Evolutionary conservation across 164 flowering plant species (phyloP), one percentile per base, ranked within the genome.

Genomic region (Kingdonia uniflora): DNA sequence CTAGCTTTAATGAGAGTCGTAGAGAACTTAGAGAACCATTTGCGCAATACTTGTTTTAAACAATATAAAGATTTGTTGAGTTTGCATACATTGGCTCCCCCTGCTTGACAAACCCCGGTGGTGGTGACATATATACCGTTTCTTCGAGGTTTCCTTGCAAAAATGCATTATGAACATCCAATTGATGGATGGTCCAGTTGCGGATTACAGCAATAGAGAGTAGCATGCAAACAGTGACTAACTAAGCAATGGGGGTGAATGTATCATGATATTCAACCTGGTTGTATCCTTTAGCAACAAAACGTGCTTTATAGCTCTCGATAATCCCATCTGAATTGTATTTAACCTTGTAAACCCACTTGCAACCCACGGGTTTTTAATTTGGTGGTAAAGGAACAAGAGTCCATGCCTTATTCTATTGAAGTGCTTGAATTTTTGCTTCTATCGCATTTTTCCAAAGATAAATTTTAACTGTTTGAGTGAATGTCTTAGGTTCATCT

Each of bases 231-330:
- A 48, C 0, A 10, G 35, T 48, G 17, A 48, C 51, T 2, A 48
- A 19, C 7, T 48, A 20, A 8, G 51, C 51, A 11, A 23, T 26
- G 14, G 1, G 51, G 14, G 51, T 26, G n/a, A n/a, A 48, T 14
- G 51, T 22, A 6, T 11, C 51, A 48, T 48, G 51, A 48, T 48
- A 48, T 19, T 48, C 51, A 14, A 23, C n/a, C 11, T 48, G 33
- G 3, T 12, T 23, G 15, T 16, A 48, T 1, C 51, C 29, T 22
- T 48, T 23, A 5, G 33, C 51, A 48, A 48, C 35, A 7, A 48
- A 23, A 23, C 35, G 51, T 20, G 51, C 51, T 2, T 48, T 48
- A 23, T 48, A 48, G 1, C 51, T 6, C 16, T 48, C 51, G 10
- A 48, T 23, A 15, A 8, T 5, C 8, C 16, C 29, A 24, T 48